Conservation (phyloP, 2,329 filamentous ascomycete species). For the Tolypocladium nubicola region DNA sequence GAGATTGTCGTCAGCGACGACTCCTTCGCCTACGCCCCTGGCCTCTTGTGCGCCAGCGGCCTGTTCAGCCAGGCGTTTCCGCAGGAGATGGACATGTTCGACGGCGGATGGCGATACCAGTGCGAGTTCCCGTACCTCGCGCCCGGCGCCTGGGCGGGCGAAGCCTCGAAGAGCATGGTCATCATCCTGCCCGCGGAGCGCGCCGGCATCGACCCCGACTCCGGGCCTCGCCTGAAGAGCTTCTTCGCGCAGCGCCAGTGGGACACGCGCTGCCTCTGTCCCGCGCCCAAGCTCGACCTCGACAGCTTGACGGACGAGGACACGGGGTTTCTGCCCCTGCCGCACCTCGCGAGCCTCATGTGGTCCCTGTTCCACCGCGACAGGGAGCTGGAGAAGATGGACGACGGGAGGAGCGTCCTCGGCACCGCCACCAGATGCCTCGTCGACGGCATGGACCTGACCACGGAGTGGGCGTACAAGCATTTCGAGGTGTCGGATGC, state of each 20-base stretch:
- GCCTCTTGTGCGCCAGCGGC: background rate
- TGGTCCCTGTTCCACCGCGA: background rate
- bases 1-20: background rate
- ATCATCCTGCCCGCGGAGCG: background rate
- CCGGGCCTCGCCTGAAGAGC: background rate
- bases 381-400: background rate
- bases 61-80: background rate
- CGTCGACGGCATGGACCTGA: background rate
- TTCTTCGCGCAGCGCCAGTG: no score
- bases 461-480: background rate
- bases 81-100: background rate
- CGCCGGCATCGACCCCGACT: background rate
- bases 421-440: background rate
- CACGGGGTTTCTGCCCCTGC: background rate
- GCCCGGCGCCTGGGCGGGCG: background rate
- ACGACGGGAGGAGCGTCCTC: background rate
- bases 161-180: background rate
- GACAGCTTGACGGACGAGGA: background rate
- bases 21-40: background rate
- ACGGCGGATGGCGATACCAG: background rate
- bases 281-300: background rate
- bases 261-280: background rate
- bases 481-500: background rate
- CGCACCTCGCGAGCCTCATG: background rate
- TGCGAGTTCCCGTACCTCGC: background rate